Evolutionary conservation across 2,329 filamentous ascomycete species (phyloP).

Genomic region (Mycogone perniciosa): DNA sequence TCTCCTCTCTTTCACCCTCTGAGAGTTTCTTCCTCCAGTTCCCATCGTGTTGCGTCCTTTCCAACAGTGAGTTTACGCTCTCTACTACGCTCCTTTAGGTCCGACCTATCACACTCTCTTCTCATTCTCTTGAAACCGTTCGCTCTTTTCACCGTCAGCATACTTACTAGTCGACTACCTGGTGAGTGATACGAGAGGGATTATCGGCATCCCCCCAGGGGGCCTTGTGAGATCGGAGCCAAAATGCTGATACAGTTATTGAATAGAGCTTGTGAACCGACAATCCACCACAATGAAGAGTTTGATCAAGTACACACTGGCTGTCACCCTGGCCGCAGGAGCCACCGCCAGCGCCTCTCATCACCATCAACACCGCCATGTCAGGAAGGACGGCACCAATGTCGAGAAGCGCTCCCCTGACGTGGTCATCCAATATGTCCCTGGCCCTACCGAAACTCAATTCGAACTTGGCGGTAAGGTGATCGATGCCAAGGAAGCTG

Average conservation of each 20-base stretch:
- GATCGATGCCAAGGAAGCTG: slow-evolving; percentile 58
- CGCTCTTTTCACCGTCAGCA: slow-evolving; percentile 3
- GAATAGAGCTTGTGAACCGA: slow-evolving; percentile 5
- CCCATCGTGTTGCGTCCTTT: slow-evolving; percentile 31
- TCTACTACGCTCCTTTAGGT: slow-evolving; percentile 50
- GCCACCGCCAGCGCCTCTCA: slow-evolving; percentile 57
- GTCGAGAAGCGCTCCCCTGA: slow-evolving; percentile 41
- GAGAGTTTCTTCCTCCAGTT: slow-evolving; percentile 22
- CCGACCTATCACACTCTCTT: slow-evolving; percentile 21
- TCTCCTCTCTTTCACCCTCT: slow-evolving; percentile 12
- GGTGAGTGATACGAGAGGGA: neutral
- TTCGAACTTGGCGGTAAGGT: slow-evolving; percentile 64
- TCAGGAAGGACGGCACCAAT: slow-evolving; percentile 44
- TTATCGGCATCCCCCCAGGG: neutral
- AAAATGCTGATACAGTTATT: neutral
- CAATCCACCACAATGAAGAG: slow-evolving; percentile 40
- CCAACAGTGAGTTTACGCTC: slow-evolving; percentile 49
- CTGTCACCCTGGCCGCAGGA: slow-evolving; percentile 46
- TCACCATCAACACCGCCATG: slow-evolving; percentile 53
- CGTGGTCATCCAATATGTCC: slow-evolving; percentile 48
- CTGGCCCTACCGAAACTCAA: slow-evolving; percentile 57
- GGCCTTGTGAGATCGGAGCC: neutral
- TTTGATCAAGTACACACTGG: slow-evolving; percentile 19
- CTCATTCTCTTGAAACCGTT: slow-evolving; percentile 19
- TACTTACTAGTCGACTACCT: neutral